phyloP scores from a whole-genome alignment of 768 basidiomycete species.

The Phylloporus rhodoxanthus region DNA sequence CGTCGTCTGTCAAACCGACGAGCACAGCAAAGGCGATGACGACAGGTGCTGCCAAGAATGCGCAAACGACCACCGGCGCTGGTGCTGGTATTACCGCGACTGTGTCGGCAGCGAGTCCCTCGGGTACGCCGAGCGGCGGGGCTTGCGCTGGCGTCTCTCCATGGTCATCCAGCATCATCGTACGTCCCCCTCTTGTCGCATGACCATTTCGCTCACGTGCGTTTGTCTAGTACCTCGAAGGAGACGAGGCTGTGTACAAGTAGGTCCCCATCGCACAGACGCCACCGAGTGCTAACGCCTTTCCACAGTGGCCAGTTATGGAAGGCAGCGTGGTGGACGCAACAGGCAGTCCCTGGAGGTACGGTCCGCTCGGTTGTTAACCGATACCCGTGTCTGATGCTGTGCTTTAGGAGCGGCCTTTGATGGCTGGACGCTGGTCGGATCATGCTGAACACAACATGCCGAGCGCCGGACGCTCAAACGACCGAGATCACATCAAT shows the following conservation, averaged over 20 bases:
- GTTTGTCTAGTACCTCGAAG: slow-evolving; percentile 38
- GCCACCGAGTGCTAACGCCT: not conserved
- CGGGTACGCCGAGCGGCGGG: slow-evolving; percentile 14
- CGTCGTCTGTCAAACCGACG: not conserved
- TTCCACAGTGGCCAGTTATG: slow-evolving; percentile 1
- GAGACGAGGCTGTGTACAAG: slow-evolving; percentile 37
- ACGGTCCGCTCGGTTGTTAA: not conserved
- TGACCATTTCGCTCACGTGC: not conserved
- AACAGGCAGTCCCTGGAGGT: slow-evolving; percentile 4
- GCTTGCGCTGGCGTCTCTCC: slow-evolving; percentile 39
- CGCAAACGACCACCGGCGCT: slow-evolving; percentile 7
- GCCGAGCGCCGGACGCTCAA: not conserved
- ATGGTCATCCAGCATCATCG: slow-evolving; percentile 36
- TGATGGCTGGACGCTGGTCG: slow-evolving; percentile 12
- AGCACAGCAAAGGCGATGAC: slow-evolving; percentile 1
- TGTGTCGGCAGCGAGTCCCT: not conserved
- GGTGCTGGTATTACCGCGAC: slow-evolving; percentile 1
- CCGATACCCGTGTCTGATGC: not conserved
- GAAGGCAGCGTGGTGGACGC: slow-evolving; percentile 17
- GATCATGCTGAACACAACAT: slow-evolving; percentile 4
- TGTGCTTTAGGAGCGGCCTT: not conserved
- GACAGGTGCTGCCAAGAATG: not conserved
- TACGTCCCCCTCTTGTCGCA: slow-evolving; percentile 18
- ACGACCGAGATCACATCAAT: not conserved
- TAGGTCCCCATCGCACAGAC: slow-evolving; percentile 15